Evolutionary conservation across 306 rosid genomes (phyloP), one percentile per base, ranked within the genome.

Genomic region (Sesbania bispinosa): DNA sequence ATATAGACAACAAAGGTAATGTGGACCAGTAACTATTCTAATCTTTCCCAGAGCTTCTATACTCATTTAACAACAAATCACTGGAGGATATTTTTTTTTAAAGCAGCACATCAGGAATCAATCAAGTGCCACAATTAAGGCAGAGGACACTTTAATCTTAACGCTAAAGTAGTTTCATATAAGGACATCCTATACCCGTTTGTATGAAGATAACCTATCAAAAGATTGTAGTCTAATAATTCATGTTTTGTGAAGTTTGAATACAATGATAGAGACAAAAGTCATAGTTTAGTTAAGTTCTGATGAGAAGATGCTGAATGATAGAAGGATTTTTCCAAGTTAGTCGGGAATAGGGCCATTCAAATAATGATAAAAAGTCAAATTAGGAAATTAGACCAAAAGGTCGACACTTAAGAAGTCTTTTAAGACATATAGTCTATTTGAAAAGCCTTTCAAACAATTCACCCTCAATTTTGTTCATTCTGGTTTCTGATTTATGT

Each of bases 401-500:
- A 23, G 6, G 43, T 55, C 27, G 11, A 58, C 11, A 23, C 13
- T 27, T 47, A 35, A 15, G 15, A 58, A 46, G 48, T 57, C 53
- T 32, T 45, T 33, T 24, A 41, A 42, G 42, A 66, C 15, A 5
- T 9, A 26, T 18, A 29, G 15, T 23, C 63, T 52, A 48, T 48
- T 36, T 62, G 50, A 62, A 16, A 62, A 16, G 24, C 27, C 60
- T 20, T 66, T 59, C 39, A 60, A 59, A 16, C 46, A 77, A 23
- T 30, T 45, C 16, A 21, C 24, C 75, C 4, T 32, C 23, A 53
- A 53, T 18, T 20, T 30, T 19, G 51, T 30, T 11, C 43, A 24
- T 24, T 16, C 16, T 67, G 21, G 11, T 46, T 76, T 35, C 62
- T 58, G 26, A 67, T 45, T 76, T 60, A 13, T 75, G 20, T 54